Evolutionary conservation across 2,329 filamentous ascomycete species (phyloP), one percentile per base, ranked within the genome.

Genomic region (Coniochaeta sp.): DNA sequence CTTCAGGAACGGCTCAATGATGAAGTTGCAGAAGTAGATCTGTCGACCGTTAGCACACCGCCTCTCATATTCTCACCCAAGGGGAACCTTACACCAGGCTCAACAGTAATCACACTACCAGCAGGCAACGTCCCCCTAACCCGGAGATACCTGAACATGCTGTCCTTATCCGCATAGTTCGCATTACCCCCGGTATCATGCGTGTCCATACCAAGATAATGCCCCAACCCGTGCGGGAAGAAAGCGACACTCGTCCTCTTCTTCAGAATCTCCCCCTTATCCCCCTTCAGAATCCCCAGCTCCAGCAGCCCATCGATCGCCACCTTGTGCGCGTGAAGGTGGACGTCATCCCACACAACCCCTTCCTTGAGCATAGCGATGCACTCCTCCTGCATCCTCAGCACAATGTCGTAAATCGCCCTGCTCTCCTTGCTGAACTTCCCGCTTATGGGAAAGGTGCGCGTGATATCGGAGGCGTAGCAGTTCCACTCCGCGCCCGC

Each of bases 11-110:
- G 90, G 88, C 42, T 86, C 81, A 55, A 96, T 88, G 57, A 95
- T 95, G 65, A 91, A 96, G 18, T 82, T 80, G 69, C 89, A 95
- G 68, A 96, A 96, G 71, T 96, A 96, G 56, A 92, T 84, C 81
- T 84, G 35, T 10, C 32, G 9, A 9, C 27, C 10, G 22, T 55
- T 13, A 54, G 50, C 53, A 38, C 24, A 18, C 50, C 38, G 38
- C 28, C 26, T 30, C 2, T 14, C 3, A 2, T 14, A 5, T 26
- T 14, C 47, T 31, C 32, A 47, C 31, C 14, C 31, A 52, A 48
- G 35, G 13, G 6, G 47, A 30, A 51, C 75, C 82, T 69, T 75
- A 89, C 82, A 47, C 94, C 94, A 12, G 94, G 94, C 73, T 99
- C 94, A 33, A 97, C 92, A 0, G 94, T 99, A 50, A 99, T 85